Base-by-base conservation (phyloP, 1,284 basidiomycete genomes). In the Phylloporus sp. region DNA sequence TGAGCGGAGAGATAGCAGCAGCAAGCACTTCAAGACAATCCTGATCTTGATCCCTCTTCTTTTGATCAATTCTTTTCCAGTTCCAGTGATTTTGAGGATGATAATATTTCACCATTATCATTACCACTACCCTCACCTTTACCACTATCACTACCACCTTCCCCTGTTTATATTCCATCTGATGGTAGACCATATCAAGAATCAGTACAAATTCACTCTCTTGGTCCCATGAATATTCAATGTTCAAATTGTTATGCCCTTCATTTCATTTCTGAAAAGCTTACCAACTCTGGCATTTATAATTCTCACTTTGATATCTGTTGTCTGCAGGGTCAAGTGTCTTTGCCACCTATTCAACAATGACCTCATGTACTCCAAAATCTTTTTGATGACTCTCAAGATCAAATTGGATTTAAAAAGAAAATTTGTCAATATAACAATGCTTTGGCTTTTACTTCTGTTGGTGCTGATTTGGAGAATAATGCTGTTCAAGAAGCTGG, bases 371-470 rank as follows among this genome's bases (percentile, higher is more conserved):
- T 12, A 10, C 32, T 60, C 5, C 29, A 53, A 3, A 3, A 65
- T 10, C 61, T 80, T 0, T 69, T 75, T 59, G 52, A 60, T 60
- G 56, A 65, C 42, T 31, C 26, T 42, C 51, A 67, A 2, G 61
- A 68, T 32, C 24, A 56, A 22, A 50, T 42, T 2, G n/a, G 63
- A 0, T 79, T 78, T 47, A 66, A 54, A 22, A 62, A 62, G 15
- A 70, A 77, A 1, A 78, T 80, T 29, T 47, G 61, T 22, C 72
- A 79, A 47, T 82, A 81, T 50, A 83, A 82, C 55, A 68, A 69
- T 50, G 74, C 79, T 1, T 62, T 83, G 28, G 73, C 79, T 0
- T 82, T 82, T 59, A 81, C 78, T 0, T 83, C 81, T 2, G 39
- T 82, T 0, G 77, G 75, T 26, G 72, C 72, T 1, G 55, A 72